These are phyloP conservation scores for Verticillium dahliae DNA, from an alignment of 2,329 filamentous ascomycete genomes.

Conservation along the genomic window DNA sequence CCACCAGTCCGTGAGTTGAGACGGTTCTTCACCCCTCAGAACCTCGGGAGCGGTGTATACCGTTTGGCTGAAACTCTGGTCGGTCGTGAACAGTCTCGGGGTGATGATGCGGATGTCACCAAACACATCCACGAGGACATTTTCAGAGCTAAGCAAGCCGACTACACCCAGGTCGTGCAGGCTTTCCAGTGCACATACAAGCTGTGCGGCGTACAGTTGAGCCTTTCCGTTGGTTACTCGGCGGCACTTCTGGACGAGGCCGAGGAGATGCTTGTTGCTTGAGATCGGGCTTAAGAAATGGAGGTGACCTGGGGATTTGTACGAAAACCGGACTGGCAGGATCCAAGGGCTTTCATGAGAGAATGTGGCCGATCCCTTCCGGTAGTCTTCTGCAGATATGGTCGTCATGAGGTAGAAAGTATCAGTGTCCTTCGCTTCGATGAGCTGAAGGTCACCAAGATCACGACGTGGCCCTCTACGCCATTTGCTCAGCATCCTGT, in stretches of 20 bases:
- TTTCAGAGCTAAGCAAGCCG: not conserved
- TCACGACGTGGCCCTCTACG: not conserved
- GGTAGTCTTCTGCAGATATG: slow-evolving; percentile 1
- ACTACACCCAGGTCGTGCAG: not conserved
- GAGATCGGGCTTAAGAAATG: slow-evolving; percentile 1
- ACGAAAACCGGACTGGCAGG: not conserved
- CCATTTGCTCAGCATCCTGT: not conserved
- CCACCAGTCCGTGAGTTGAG: slow-evolving; percentile 2
- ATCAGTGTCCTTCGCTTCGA: not conserved
- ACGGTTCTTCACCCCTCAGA: slow-evolving; percentile 1
- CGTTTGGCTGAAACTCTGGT: not conserved
- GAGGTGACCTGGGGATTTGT: slow-evolving; percentile 1
- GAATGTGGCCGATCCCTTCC: not conserved
- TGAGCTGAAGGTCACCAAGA: not conserved
- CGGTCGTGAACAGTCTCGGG: slow-evolving; percentile 1
- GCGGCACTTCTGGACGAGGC: not conserved
- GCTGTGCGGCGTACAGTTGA: not conserved
- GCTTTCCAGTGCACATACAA: slow-evolving; percentile 1
- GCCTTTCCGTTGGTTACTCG: not conserved
- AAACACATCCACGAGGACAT: not conserved
- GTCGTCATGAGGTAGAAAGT: not conserved
- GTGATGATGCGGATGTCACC: slow-evolving; percentile 1
- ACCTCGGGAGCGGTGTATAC: not conserved
- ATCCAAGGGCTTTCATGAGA: not conserved
- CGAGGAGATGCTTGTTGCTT: not conserved